Base-by-base conservation (phyloP, 2,329 filamentous ascomycete genomes). In the Apiospora aurea region DNA sequence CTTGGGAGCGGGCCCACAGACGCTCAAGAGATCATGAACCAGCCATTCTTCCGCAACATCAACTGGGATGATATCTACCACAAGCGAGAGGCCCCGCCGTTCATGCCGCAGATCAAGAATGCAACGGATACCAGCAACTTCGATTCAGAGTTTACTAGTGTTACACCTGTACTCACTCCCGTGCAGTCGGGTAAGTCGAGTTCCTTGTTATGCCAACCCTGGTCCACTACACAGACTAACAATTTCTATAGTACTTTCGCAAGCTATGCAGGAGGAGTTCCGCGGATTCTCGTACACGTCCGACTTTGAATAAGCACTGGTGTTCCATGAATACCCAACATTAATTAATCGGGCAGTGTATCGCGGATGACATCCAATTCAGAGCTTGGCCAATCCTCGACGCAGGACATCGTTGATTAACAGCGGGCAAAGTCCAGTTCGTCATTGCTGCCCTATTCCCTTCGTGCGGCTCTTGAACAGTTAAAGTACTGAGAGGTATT, bases 251-350 rank as follows among this genome's bases (percentile, higher is more conserved):
- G 96, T 99, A 64, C 89, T 99, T 75, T 97, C 96, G 41, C 96
- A 98, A 87, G 94, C 95, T 61, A 98, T 98, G 95, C 96, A 99
- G 85, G 96, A 99, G 86, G 95, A 99, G 82, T 99, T 99, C 92
- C 91, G 96, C 73, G 96, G 96, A 76, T 99, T 99, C 87, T 98
- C 96, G 38, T 99, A 99, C 84, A 96, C 94, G 70, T 94, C 94
- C 73, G 95, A 97, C 82, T 97, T 97, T 84, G 92, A 93, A 74
- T 95, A 86, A 81, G 43, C 26, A 24, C 18, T 29, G 57, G 18
- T 64, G 18, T 41, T 41, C 34, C 18, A 18, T 41, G 24, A 64
- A 64, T 29, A 47, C 34, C 46, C 47, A 69, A 24, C 34, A 51
- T 53, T 4, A 67, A 71, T 46, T 67, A 18, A 24, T 38, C 26